Evolutionary conservation across 176 grass and related monocot species (phyloP).

Genomic region (Eleusine indica): DNA sequence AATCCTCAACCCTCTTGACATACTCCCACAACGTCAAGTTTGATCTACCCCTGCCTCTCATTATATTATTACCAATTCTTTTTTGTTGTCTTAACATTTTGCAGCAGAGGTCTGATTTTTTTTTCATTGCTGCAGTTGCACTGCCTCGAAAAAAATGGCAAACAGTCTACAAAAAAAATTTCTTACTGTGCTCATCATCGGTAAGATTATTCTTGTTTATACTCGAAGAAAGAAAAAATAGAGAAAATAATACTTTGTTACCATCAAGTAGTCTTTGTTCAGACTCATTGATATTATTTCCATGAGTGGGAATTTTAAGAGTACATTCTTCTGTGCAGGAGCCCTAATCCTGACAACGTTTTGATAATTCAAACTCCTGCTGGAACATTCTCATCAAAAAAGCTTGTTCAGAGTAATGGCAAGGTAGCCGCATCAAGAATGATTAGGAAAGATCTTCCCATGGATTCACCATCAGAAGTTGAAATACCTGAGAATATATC

Average conservation of each 20-base stretch:
- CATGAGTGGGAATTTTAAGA: slow-evolving; percentile 5
- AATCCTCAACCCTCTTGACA: neutral
- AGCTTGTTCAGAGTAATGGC: slow-evolving; percentile 62
- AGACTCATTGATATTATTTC: slow-evolving; percentile 19
- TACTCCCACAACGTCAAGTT: neutral
- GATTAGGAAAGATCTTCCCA: slow-evolving; percentile 79
- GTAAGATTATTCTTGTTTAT: slow-evolving; percentile 48
- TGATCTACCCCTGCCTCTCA: neutral
- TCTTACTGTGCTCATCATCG: slow-evolving; percentile 91
- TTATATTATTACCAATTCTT: neutral
- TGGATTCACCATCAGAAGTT: slow-evolving; percentile 46
- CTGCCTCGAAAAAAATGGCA: slow-evolving; percentile 87
- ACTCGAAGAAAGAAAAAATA: neutral
- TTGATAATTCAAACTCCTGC: slow-evolving; percentile 92
- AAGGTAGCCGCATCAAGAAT: slow-evolving; percentile 74
- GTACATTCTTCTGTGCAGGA: slow-evolving; percentile 56
- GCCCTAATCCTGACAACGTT: slow-evolving; percentile 90
- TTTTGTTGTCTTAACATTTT: neutral
- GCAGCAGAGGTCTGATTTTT: slow-evolving; percentile 4
- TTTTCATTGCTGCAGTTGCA: slow-evolving; percentile 66
- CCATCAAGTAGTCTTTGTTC: slow-evolving; percentile 2
- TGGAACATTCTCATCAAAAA: slow-evolving; percentile 96
- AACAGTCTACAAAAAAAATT: slow-evolving; percentile 81
- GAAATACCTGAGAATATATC: slow-evolving; percentile 48
- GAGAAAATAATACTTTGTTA: slow-evolving; percentile 11